These are phyloP conservation scores for Sparassis latifolia DNA, from an alignment of 1,284 basidiomycete species.

Conservation along the genomic window DNA sequence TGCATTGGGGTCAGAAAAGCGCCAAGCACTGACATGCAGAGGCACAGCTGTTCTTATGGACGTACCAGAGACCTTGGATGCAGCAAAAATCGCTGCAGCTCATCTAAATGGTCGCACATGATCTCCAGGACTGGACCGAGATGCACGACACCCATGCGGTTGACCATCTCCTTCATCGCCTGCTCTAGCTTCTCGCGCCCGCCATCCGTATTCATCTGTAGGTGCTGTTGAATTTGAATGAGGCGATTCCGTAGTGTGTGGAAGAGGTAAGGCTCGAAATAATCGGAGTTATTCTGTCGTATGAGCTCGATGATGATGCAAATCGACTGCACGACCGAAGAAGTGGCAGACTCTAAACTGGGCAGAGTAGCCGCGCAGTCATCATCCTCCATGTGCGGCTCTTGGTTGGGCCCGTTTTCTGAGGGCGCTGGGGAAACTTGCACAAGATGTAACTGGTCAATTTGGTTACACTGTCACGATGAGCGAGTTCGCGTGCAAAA, in stretches of 20 bases:
- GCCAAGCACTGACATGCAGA: background rate
- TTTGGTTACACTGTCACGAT: slow-evolving; percentile 64
- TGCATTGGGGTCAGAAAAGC: slow-evolving; percentile 22
- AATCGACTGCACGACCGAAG: slow-evolving; percentile 85
- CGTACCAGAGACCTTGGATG: slow-evolving; percentile 73
- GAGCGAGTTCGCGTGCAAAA: slow-evolving; percentile 88
- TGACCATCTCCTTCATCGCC: slow-evolving; percentile 82
- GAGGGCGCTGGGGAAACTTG: slow-evolving; percentile 39
- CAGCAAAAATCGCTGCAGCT: slow-evolving; percentile 69
- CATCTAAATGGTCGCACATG: slow-evolving; percentile 65
- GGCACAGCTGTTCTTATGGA: slow-evolving; percentile 4
- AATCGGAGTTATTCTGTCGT: slow-evolving; percentile 98
- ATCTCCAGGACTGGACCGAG: slow-evolving; percentile 81
- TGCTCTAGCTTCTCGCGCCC: slow-evolving; percentile 69
- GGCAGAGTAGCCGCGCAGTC: slow-evolving; percentile 7
- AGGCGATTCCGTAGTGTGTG: slow-evolving; percentile 89
- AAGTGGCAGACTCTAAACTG: slow-evolving; percentile 72
- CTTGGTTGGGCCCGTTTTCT: slow-evolving; percentile 13
- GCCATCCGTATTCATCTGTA: slow-evolving; percentile 43
- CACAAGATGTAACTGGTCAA: slow-evolving; percentile 80
- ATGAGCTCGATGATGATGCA: slow-evolving; percentile 95
- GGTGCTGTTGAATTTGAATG: slow-evolving; percentile 74
- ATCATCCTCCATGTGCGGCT: slow-evolving; percentile 14
- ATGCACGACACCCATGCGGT: slow-evolving; percentile 92
- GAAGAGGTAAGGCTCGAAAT: slow-evolving; percentile 98